These are phyloP conservation scores for Cladorrhinum samala DNA, from an alignment of 495 filamentous ascomycete species.

Conservation along the genomic window DNA sequence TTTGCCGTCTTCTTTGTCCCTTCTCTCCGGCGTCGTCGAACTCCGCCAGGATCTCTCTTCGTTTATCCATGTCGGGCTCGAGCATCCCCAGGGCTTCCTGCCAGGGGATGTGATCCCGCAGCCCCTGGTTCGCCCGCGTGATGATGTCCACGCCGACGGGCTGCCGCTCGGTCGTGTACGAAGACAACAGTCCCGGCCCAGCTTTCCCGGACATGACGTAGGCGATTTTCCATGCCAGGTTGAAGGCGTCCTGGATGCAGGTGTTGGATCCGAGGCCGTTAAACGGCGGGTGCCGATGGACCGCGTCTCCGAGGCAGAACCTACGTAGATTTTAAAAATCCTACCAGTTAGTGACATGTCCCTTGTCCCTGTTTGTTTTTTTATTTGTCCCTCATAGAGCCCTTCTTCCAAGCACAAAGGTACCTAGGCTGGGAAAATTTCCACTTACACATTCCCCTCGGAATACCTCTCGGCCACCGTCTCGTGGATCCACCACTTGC, in stretches of 20 bases:
- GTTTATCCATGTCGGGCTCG: slow-evolving; percentile 21
- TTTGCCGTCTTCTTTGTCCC: neutral
- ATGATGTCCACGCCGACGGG: slow-evolving; percentile 37
- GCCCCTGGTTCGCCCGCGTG: slow-evolving; percentile 33
- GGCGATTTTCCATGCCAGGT: slow-evolving; percentile 46
- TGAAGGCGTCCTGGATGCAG: slow-evolving; percentile 45
- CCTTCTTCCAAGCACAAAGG: no score
- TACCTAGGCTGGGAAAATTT: no score
- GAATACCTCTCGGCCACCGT: slow-evolving; percentile 37
- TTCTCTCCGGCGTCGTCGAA: slow-evolving; percentile 23
- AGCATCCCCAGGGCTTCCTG: slow-evolving; percentile 31
- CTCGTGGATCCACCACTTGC: slow-evolving; percentile 42
- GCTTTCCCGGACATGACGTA: slow-evolving; percentile 35
- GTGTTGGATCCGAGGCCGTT: slow-evolving; percentile 46
- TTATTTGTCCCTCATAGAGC: no score
- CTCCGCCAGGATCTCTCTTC: slow-evolving; percentile 20
- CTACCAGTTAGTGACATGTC: no score
- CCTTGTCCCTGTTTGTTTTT: no score
- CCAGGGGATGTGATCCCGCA: slow-evolving; percentile 30
- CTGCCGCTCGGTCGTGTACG: slow-evolving; percentile 35
- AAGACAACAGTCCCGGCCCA: slow-evolving; percentile 20
- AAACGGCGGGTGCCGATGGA: slow-evolving; percentile 43
- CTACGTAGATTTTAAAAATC: no score
- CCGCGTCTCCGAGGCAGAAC: slow-evolving; percentile 45
- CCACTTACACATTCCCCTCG: slow-evolving; percentile 33